These are phyloP conservation scores for Xylariales sp. DNA, from an alignment of 2,329 filamentous ascomycete genomes.

Conservation along the genomic window DNA sequence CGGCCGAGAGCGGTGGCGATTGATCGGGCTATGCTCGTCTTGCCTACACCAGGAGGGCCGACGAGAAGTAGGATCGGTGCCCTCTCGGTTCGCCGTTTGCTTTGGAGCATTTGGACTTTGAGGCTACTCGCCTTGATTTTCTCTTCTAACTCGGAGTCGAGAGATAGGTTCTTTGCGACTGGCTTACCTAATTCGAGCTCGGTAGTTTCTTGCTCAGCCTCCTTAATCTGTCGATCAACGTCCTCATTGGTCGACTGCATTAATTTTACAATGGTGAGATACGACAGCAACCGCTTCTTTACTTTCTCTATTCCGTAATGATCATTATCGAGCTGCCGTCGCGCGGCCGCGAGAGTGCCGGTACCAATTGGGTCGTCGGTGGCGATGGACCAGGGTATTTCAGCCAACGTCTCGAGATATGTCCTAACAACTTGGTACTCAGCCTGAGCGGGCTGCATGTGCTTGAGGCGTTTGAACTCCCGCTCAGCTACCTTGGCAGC, in stretches of 20 bases:
- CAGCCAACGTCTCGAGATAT: conserved; percentile 91
- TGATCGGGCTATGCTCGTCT: conserved; percentile 94
- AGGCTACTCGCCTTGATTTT: conserved; percentile 61
- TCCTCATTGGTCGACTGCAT: conserved; percentile 92
- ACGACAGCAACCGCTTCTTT: conserved; percentile 95
- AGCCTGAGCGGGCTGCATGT: conserved; percentile 96
- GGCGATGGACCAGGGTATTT: conserved; percentile 89
- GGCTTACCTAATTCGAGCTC: conserved; percentile 58
- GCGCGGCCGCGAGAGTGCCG: conserved; percentile 80
- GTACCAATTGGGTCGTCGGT: conserved; percentile 89
- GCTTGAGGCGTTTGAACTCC: conserved; percentile 86
- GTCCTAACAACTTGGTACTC: conserved; percentile 95
- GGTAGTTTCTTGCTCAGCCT: conserved; percentile 68
- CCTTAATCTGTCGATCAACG: conserved; percentile 80
- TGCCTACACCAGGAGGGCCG: conserved; percentile 93
- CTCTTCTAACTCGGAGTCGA: conserved; percentile 54
- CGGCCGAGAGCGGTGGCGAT: conserved; percentile 91
- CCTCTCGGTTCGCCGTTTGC: conserved; percentile 90
- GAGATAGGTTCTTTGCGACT: conserved; percentile 43
- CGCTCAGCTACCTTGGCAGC: conserved; percentile 90
- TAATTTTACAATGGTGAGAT: conserved; percentile 92
- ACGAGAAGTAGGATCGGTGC: conserved; percentile 94
- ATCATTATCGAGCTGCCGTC: conserved; percentile 92
- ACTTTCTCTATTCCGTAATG: conserved; percentile 97
- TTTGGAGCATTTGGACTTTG: conserved; percentile 80